Evolutionary conservation across 108 stramenopile genomes (phyloP), one percentile per base, ranked within the genome.

Genomic region (Nitzschia sp.): DNA sequence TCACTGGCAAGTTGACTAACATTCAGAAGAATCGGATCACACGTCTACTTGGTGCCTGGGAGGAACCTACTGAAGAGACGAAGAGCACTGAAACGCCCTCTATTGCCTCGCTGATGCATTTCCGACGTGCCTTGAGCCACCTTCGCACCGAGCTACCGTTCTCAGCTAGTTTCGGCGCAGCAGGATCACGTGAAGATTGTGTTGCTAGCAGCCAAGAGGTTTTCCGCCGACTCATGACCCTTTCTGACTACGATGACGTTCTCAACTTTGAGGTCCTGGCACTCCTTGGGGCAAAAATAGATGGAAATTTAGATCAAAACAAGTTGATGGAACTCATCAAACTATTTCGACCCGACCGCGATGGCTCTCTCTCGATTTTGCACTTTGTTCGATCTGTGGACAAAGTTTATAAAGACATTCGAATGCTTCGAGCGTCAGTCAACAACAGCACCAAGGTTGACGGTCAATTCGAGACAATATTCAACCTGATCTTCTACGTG

Each of bases 301-400:
- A 79, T 45, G 86, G 78, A 0, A 35, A 13, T 38, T 35, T 89
- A 23, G 78, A 88, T 30, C 69, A 75, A 44, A 59, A 72, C 50
- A 79, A 77, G 44, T 47, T 72, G 25, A 73, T 68, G 45, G 61
- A 64, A 6, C 47, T 87, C 30, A 74, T 90, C 15, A 69, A 72
- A 45, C 55, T 90, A 17, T 85, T 90, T 46, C 71, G 89, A 19
- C 89, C 89, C 0, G 80, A 82, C 34, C 80, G 89, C 0, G 70
- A 84, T 32, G 89, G 89, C 2, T 54, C 53, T 78, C 78, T 27
- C 59, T 67, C 50, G 46, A 84, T 45, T 52, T 54, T 6, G 82
- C 82, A 57, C 53, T 26, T 62, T 53, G 48, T 66, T 46, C 15
- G 53, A 79, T 58, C 54, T 4, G 25, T 59, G 8, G 3, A 33